These are phyloP conservation scores for Cronartium ribicola DNA, from an alignment of 1,284 basidiomycete genomes.

Conservation along the genomic window DNA sequence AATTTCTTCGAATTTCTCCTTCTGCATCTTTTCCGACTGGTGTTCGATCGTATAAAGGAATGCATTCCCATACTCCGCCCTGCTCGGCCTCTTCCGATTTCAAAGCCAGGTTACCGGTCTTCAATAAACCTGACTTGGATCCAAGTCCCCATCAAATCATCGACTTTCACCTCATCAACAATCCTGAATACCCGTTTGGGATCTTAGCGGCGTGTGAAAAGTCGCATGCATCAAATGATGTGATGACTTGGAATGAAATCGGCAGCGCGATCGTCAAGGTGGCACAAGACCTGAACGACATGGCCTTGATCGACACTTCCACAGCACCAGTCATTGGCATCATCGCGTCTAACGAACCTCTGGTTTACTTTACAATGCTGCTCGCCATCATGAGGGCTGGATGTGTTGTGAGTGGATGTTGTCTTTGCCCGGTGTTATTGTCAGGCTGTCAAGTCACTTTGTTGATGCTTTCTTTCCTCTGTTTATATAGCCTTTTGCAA, in stretches of 20 bases:
- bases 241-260: not conserved
- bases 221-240: not conserved
- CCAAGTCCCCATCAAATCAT: not conserved
- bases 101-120: not conserved
- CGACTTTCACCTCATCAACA: conserved; percentile 1
- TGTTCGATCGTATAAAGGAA: too few relatives aligned
- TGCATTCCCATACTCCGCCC: not conserved
- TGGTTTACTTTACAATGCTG: not conserved
- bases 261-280: not conserved
- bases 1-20: too few relatives aligned
- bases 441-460: not conserved
- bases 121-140: not conserved
- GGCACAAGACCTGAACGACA: not conserved
- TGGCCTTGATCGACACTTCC: not conserved
- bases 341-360: not conserved
- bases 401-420: not conserved
- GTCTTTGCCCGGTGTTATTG: not conserved
- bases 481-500: conserved; percentile 46
- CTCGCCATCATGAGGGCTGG: not conserved
- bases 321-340: not conserved
- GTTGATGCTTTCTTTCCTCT: not conserved
- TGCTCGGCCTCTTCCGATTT: not conserved
- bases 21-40: too few relatives aligned
- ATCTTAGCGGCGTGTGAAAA: not conserved
- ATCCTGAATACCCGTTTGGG: not conserved